phyloP scores from a whole-genome alignment of 345 rosid species.

The Sonneratia caseolaris region DNA sequence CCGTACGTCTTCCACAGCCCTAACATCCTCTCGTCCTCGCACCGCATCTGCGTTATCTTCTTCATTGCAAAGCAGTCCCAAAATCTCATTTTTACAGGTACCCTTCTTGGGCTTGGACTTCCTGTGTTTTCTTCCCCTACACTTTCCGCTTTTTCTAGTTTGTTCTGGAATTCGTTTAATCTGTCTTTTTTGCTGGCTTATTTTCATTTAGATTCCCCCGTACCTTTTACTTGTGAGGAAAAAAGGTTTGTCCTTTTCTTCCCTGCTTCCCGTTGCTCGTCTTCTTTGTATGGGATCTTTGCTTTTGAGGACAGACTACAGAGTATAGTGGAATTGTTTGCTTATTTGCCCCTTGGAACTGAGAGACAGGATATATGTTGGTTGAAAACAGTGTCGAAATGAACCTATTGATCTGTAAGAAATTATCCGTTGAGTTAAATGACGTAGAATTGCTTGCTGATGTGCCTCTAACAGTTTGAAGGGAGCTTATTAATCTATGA shows the following conservation, averaged over 20 bases:
- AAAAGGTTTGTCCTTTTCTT: background rate
- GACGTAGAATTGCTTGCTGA: too few species aligned
- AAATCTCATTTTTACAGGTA: background rate
- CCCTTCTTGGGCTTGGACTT: background rate
- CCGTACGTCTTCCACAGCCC: background rate
- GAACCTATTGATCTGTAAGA: background rate
- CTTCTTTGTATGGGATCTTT: background rate
- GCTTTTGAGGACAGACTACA: background rate
- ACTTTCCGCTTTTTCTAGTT: background rate
- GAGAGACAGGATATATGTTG: background rate
- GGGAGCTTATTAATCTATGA: background rate
- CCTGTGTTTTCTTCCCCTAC: background rate
- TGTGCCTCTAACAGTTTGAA: background rate
- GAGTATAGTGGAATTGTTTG: background rate
- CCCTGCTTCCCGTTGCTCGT: background rate
- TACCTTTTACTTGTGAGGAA: too few species aligned
- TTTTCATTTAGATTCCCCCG: too few species aligned
- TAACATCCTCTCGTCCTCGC: background rate
- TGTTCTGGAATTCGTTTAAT: background rate
- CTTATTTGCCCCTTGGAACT: background rate
- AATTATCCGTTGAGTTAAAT: too few species aligned
- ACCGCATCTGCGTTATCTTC: background rate
- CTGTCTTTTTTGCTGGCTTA: background rate
- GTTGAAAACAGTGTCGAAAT: background rate
- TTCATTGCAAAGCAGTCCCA: slow-evolving; percentile 1